Evolutionary conservation across 148 eudicot genomes (phyloP).

Genomic region (Silene latifolia): DNA sequence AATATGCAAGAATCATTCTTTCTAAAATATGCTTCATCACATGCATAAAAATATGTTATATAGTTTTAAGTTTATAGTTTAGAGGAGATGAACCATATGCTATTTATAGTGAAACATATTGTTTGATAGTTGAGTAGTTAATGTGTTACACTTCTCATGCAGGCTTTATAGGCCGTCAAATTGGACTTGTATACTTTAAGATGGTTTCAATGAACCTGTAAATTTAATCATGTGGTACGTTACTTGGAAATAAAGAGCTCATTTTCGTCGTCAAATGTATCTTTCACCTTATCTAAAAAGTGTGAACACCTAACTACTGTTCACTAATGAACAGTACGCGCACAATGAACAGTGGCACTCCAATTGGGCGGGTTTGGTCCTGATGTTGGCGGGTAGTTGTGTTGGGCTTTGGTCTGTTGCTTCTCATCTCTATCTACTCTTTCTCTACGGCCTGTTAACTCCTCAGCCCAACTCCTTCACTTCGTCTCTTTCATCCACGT

Average conservation of each 20-base stretch:
- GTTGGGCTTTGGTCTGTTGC: too few species aligned
- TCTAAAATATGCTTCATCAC: background rate
- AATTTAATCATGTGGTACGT: background rate
- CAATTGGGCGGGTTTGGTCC: too few species aligned
- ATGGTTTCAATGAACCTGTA: background rate
- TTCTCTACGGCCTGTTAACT: too few species aligned
- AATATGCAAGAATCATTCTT: background rate
- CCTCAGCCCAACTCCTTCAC: too few species aligned
- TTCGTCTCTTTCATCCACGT: too few species aligned
- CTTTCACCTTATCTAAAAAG: too few species aligned
- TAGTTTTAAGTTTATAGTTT: background rate
- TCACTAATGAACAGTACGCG: too few species aligned
- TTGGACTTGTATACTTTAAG: background rate
- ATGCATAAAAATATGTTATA: background rate
- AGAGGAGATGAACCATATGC: slow-evolving; percentile 1
- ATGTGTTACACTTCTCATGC: too few species aligned
- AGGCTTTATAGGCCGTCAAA: background rate
- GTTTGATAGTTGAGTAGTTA: background rate
- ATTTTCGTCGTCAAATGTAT: background rate
- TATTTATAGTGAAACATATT: background rate
- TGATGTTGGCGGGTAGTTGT: too few species aligned
- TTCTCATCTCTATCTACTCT: too few species aligned
- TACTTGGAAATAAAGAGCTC: background rate
- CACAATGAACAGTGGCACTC: too few species aligned
- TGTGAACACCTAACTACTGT: too few species aligned